phyloP scores from a whole-genome alignment of 2,329 filamentous ascomycete genomes.

The Cladosporium sp. region DNA sequence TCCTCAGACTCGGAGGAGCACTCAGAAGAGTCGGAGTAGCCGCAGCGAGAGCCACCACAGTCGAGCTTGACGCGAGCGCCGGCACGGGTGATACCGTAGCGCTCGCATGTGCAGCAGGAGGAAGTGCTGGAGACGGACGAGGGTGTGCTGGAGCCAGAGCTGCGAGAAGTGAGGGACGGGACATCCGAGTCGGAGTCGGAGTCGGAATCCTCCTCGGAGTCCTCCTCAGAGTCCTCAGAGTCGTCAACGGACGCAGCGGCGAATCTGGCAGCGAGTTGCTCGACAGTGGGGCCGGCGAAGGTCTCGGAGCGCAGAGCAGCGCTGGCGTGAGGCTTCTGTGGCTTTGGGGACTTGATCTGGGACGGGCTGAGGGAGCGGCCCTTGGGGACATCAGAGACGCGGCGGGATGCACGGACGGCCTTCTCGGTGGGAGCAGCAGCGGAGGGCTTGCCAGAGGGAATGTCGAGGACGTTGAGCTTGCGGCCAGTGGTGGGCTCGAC shows the following conservation, averaged over 20 bases:
- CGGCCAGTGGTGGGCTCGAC: slow-evolving; percentile 95
- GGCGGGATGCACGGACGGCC: slow-evolving; percentile 41
- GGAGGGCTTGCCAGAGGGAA: slow-evolving; percentile 53
- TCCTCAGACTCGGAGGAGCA: slow-evolving; percentile 67
- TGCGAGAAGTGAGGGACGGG: slow-evolving; percentile 65
- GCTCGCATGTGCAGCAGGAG: slow-evolving; percentile 80
- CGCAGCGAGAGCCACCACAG: slow-evolving; percentile 85
- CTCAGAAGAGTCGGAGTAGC: slow-evolving; percentile 65
- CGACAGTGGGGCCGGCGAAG: slow-evolving; percentile 71
- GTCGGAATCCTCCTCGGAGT: slow-evolving; percentile 63
- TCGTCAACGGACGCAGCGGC: slow-evolving; percentile 46
- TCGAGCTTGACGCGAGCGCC: slow-evolving; percentile 90
- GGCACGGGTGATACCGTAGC: slow-evolving; percentile 91
- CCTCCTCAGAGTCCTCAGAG: slow-evolving; percentile 55
- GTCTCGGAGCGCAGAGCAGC: slow-evolving; percentile 79
- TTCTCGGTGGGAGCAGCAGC: slow-evolving; percentile 38
- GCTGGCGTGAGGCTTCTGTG: slow-evolving; percentile 80
- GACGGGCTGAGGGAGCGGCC: slow-evolving; percentile 83
- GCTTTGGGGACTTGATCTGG: slow-evolving; percentile 87
- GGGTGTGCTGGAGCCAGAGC: slow-evolving; percentile 56
- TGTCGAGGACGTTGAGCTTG: slow-evolving; percentile 95
- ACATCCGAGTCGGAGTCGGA: slow-evolving; percentile 49
- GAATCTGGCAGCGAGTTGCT: slow-evolving; percentile 67
- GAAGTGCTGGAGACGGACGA: slow-evolving; percentile 49
- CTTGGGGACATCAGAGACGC: slow-evolving; percentile 70